Base-by-base conservation (phyloP, 441 rosid species). In the Corymbia calophylla region DNA sequence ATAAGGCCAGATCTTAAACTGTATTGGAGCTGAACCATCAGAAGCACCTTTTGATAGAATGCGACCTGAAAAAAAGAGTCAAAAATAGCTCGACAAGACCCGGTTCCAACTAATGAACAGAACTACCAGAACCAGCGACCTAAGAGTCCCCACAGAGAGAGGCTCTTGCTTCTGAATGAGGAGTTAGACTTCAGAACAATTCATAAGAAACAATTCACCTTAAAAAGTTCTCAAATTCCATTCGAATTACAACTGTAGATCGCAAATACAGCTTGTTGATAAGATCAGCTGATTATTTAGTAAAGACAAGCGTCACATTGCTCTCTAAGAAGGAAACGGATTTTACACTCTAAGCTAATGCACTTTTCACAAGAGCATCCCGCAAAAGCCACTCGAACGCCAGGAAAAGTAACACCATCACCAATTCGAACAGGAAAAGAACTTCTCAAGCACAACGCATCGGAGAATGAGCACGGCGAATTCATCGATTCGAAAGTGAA, bases 241-340 rank as follows among this genome's bases (percentile, higher is more conserved):
- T 7, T 35, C 81, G 49, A 44, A 35, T 15, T 21, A 35, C 82
- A 0, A 70, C 27, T 35, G 82, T 12, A 70, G 25, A 70, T 70
- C 82, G 7, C 82, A 70, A 70, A 32, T 10, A 5, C 81, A 35
- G 82, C 5, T 19, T 70, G 29, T 0, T 15, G 7, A 19, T 21
- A 1, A 70, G 49, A 70, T 70, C 49, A 19, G 9, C 82, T 70
- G 48, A 70, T 70, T 13, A 70, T 70, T 70, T 19, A 3, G 82
- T 44, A 0, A 19, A 35, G 0, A 1, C 49, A 0, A 35, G 29
- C 82, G 82, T 44, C 49, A 1, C 48, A 35, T 70, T 70, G 29
- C 82, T 70, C 3, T 3, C 2, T 21, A 35, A 70, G 77, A 68
- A 68, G 49, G 82, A 35, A 70, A 49, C 82, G 49, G 49, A 70